Percentiles rank a stretch among this genome's conserved stretches.
Evolutionary conservation across 805 yeast species (phyloP).

Genomic region (Candida fluviatilis): DNA sequence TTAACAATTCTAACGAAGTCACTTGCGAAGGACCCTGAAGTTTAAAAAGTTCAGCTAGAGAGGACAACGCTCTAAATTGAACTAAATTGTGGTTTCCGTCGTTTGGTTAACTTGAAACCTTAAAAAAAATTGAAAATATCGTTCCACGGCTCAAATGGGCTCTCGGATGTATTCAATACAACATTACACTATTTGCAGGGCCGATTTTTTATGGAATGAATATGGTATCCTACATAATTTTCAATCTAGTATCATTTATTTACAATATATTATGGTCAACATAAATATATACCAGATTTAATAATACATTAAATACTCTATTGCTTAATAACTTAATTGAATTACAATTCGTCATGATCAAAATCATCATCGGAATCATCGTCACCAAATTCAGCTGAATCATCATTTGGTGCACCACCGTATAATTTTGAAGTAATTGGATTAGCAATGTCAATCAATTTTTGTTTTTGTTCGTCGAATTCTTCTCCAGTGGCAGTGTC

Average conservation of each 20-base stretch:
- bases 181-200: too few species aligned
- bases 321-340: background rate
- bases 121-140: too few species aligned
- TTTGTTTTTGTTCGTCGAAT: slow-evolving; percentile 81
- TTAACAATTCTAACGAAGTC: too few species aligned
- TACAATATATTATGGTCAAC: slow-evolving; percentile 2
- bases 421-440: slow-evolving; percentile 87
- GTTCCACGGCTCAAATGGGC: too few species aligned
- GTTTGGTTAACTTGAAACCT: too few species aligned
- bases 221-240: too few species aligned
- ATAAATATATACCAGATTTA: slow-evolving; percentile 1
- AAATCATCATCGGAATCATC: slow-evolving; percentile 38
- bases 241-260: background rate
- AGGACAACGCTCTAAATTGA: too few species aligned
- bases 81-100: too few species aligned
- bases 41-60: too few species aligned
- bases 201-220: too few species aligned
- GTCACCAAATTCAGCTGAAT: slow-evolving; percentile 36
- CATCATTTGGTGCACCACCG: slow-evolving; percentile 45
- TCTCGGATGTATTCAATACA: too few species aligned
- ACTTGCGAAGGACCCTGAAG: too few species aligned
- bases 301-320: slow-evolving; percentile 1
- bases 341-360: slow-evolving; percentile 43
- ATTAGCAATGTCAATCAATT: slow-evolving; percentile 75
- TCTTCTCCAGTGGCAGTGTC: slow-evolving; percentile 90